Percentiles rank a stretch among this genome's conserved stretches.
These are phyloP conservation scores for Paramecium sexaurelia DNA, from an alignment of 73 alveolate genomes.

Conservation along the genomic window DNA sequence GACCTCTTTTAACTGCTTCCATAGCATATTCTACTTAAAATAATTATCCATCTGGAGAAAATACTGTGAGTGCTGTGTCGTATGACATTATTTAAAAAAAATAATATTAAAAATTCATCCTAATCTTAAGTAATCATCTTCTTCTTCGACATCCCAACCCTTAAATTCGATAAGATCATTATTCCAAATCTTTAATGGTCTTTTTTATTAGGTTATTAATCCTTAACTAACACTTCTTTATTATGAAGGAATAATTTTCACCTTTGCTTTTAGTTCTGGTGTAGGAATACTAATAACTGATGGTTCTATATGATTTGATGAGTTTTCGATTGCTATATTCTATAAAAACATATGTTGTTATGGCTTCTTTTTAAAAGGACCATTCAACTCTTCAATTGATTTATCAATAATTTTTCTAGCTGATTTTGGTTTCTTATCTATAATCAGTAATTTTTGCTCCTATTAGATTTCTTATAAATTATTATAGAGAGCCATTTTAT, in stretches of 20 bases:
- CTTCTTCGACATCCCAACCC: slow-evolving; percentile 54
- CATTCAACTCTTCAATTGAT: not conserved
- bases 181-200: not conserved
- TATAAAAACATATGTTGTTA: slow-evolving; percentile 6
- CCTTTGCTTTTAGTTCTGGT: not conserved
- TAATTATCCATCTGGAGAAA: slow-evolving; percentile 96
- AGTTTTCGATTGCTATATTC: not conserved
- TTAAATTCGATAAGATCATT: not conserved
- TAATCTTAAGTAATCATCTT: slow-evolving; percentile 57
- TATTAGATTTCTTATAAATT: not conserved
- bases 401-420: slow-evolving; percentile 4
- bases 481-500: not conserved
- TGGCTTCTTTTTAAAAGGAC: not conserved
- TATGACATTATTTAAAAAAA: slow-evolving; percentile 83
- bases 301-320: not conserved
- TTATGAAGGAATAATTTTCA: not conserved
- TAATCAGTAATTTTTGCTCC: not conserved
- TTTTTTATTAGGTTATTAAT: not conserved
- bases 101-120: slow-evolving; percentile 65
- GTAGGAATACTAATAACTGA: not conserved
- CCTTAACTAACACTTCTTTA: slow-evolving; percentile 41
- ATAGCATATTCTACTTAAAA: slow-evolving; percentile 97
- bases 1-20: slow-evolving; percentile 97
- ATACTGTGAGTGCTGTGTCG: slow-evolving; percentile 97
- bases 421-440: slow-evolving; percentile 30